Evolutionary conservation across 176 grass and related monocot species (phyloP), one percentile per base, ranked within the genome.

Genomic region (Triticum dicoccoides): DNA sequence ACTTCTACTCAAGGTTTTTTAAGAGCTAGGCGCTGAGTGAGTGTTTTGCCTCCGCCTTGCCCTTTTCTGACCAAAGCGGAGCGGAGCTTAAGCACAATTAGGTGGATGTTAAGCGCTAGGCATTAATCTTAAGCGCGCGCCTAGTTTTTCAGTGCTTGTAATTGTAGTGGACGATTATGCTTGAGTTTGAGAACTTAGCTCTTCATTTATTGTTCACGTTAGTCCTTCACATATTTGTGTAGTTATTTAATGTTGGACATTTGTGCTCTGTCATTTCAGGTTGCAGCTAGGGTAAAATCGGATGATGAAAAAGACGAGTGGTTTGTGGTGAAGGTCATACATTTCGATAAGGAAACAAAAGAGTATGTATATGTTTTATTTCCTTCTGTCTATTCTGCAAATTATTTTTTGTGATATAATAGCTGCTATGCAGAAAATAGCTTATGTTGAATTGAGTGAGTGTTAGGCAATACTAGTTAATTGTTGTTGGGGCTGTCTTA

Each of bases 231-330:
- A 73, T 78, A 11, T 83, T 63, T 15, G 5, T 61, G 14, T 65
- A 54, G 21, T 65, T 84, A 62, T 68, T 82, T 87, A 49, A 51
- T 80, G 17, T 51, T 82, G 34, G 17, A 13, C 32, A 49, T 67
- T 52, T 76, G 35, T 42, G 49, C 42, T 24, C 11, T 86, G 25
- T 68, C 61, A 30, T 95, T 94, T 98, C 90, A 98, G 97, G 97
- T 98, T 77, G 97, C 97, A 72, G 97, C 94, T 88, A 91, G 87
- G 85, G 94, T 98, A 58, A 91, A 91, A 17, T 81, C 85, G 80
- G 97, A 96, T 82, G 91, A 96, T 73, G 94, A 96, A 77, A 98
- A 98, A 84, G 92, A 98, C 54, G 97, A 98, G 65, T 98, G 97
- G 94, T 79, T 98, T 80, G 84, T 98, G 68, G 92, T 95, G 52